Conservation (phyloP, 2,329 filamentous ascomycete species). For the Pochonia chlamydosporia region DNA sequence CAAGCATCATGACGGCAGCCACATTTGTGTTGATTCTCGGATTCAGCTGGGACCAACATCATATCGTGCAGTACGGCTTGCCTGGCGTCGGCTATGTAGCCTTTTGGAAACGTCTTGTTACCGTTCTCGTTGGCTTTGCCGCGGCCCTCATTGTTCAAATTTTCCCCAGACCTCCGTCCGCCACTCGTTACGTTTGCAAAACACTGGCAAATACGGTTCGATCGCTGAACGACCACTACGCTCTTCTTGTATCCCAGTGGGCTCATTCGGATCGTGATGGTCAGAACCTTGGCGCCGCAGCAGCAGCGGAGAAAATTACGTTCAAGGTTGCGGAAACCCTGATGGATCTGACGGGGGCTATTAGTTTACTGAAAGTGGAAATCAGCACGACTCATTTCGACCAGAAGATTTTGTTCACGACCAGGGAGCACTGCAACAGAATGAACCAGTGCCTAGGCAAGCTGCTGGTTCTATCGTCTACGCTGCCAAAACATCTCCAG, state of each 20-base stretch:
- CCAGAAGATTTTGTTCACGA: constrained; percentile 22
- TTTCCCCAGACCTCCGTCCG: constrained; percentile 40
- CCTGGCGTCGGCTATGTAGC: constrained; percentile 40
- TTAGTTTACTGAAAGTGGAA: constrained; percentile 23
- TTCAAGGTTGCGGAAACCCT: constrained; percentile 23
- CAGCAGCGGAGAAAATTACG: constrained; percentile 20
- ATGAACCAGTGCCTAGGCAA: constrained; percentile 28
- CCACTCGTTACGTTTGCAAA: constrained; percentile 36
- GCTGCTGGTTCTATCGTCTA: constrained; percentile 26
- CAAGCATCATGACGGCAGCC: constrained; percentile 24
- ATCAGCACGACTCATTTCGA: constrained; percentile 25
- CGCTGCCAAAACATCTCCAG: constrained; percentile 33
- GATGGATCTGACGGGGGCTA: constrained; percentile 17
- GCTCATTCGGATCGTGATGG: constrained; percentile 21
- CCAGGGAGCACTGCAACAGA: constrained; percentile 21
- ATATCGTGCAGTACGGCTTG: constrained; percentile 36
- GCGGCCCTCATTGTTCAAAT: constrained; percentile 39
- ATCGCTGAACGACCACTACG: constrained; percentile 41
- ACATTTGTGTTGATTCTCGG: constrained; percentile 39
- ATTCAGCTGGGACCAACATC: constrained; percentile 40
- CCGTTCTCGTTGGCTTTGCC: constrained; percentile 38
- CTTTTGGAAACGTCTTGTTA: constrained; percentile 40
- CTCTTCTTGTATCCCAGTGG: constrained; percentile 40
- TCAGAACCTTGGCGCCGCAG: constrained; percentile 22
- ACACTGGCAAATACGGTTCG: constrained; percentile 37